Percentiles rank a stretch among this genome's conserved stretches.
Evolutionary conservation across 129 eudicot genomes (phyloP).

Genomic region (Rutidosis leptorrhynchoides): DNA sequence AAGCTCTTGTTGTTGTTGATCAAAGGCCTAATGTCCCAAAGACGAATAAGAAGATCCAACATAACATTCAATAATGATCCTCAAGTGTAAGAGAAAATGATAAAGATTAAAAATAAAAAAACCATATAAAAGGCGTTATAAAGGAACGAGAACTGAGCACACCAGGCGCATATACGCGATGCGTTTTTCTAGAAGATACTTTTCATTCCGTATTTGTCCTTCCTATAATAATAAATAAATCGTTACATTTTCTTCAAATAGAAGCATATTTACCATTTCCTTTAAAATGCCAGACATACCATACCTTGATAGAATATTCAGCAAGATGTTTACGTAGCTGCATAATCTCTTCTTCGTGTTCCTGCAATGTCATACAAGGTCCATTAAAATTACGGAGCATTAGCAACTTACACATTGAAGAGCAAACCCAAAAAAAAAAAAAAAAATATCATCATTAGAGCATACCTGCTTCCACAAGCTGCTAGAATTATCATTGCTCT

Average conservation of each 20-base stretch:
- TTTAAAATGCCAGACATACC: not conserved
- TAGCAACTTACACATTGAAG: too few relatives aligned
- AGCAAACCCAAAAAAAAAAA: too few relatives aligned
- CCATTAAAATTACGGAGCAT: too few relatives aligned
- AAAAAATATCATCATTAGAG: too few relatives aligned
- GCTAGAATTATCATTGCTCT: too few relatives aligned
- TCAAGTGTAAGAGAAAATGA: constrained; percentile 9
- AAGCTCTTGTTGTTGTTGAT: constrained; percentile 92
- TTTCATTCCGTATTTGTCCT: constrained; percentile 74
- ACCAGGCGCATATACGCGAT: constrained; percentile 94
- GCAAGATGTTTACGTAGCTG: constrained; percentile 61
- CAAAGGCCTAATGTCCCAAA: too few relatives aligned
- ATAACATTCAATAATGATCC: constrained; percentile 12
- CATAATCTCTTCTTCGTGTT: constrained; percentile 65
- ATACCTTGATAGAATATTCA: constrained; percentile 69
- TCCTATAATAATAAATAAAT: constrained; percentile 46
- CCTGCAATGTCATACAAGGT: too few relatives aligned
- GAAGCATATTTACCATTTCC: not conserved
- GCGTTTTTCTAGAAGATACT: constrained; percentile 71
- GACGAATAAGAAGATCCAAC: too few relatives aligned
- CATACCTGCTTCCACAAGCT: too few relatives aligned
- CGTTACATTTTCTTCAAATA: not conserved
- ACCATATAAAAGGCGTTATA: too few relatives aligned
- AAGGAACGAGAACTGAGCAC: constrained; percentile 23
- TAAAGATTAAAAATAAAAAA: too few relatives aligned